Conservation (phyloP, 345 rosid species). For the Capsella bursapastoris region DNA sequence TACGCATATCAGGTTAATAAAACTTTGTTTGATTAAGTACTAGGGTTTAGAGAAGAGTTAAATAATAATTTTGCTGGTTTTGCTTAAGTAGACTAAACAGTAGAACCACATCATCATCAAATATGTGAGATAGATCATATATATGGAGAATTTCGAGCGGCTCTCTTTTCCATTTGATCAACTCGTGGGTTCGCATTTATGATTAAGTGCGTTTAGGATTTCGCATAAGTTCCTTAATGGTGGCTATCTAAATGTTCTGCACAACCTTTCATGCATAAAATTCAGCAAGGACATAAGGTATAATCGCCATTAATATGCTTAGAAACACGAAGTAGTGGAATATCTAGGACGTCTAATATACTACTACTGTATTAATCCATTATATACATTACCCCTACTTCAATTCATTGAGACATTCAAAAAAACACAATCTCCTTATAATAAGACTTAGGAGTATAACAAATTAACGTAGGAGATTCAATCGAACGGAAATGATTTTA, state of each 20-base stretch:
- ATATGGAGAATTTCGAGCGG: conserved; percentile 28
- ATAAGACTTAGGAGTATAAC: too few relatives aligned
- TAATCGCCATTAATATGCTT: conserved; percentile 37
- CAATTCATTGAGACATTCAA: neutral
- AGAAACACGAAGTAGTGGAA: conserved; percentile 33
- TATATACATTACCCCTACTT: neutral
- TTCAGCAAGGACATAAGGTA: conserved; percentile 43
- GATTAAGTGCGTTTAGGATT: conserved; percentile 21
- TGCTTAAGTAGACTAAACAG: conserved; percentile 8
- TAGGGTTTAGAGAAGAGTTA: neutral
- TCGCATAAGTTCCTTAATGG: conserved; percentile 24
- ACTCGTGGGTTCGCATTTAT: conserved; percentile 1
- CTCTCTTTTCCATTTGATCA: conserved; percentile 37
- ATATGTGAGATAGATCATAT: neutral
- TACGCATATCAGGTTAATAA: neutral
- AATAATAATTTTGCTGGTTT: conserved; percentile 18
- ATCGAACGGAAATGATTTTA: too few relatives aligned
- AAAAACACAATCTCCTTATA: neutral
- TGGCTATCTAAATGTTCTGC: conserved; percentile 25
- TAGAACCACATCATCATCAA: conserved; percentile 28
- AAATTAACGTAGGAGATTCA: too few relatives aligned
- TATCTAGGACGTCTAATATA: conserved; percentile 1
- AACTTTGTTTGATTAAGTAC: neutral
- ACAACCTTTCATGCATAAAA: conserved; percentile 40
- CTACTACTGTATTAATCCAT: conserved; percentile 1